Base-by-base conservation (phyloP, 306 rosid species). In the Hippophae gyantsensis region DNA sequence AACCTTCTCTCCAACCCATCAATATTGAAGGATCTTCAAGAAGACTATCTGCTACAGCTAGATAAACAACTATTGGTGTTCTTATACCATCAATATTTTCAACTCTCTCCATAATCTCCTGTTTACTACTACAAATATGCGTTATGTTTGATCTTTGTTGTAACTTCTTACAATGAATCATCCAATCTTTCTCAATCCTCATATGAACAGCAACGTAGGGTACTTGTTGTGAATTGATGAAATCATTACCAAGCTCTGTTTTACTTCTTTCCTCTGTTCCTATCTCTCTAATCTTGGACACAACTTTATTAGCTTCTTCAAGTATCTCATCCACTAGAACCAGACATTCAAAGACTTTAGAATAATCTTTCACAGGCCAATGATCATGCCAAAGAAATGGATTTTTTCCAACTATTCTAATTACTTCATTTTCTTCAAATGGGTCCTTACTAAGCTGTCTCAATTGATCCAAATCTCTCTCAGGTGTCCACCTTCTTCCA, bases 341-440 rank as follows among this genome's bases (percentile, higher is more conserved):
- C 68, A 92, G 76, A 69, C 98, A 92, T 76, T 81, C 98, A 13
- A 87, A 81, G 60, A 87, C 83, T 69, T 70, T 76, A 3, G 93
- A 96, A 49, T 92, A 87, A 68, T 87, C 93, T 75, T 78, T 83
- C 57, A 83, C 85, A 18, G 95, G 83, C 98, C 98, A 92, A 76
- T 87, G 98, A 70, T 92, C 98, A 40, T 87, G 98, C 98, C 98
- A 92, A 55, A 92, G 60, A 75, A 92, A 92, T 0, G 98, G 98
- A 64, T 92, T 85, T 42, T 87, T 92, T 18, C 96, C 98, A 9
- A 79, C 83, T 32, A 92, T 80, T 56, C 52, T 75, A 43, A 92
- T 78, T 0, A 84, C 84, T 73, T 92, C 93, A 8, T 75, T 42
- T 5, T 61, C 75, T 71, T 78, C 89, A 43, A 74, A 69, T 0